These are phyloP conservation scores for Oemleria cerasiformis DNA, from an alignment of 306 rosid species.

Conservation along the genomic window DNA sequence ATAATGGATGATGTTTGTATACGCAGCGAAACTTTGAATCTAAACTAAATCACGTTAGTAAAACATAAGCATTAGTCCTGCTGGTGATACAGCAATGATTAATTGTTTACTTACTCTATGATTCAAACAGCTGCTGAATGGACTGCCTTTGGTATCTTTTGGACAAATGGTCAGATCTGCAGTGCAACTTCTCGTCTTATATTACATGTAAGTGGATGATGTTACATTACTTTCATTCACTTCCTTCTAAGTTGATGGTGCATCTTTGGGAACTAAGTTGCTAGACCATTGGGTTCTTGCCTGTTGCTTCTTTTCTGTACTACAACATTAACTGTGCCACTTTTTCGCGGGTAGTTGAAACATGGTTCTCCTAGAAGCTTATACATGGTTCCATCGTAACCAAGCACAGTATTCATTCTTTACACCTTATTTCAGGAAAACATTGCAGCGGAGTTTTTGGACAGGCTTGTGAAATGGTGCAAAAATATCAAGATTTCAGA, in stretches of 20 bases:
- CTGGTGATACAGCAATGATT: constrained; percentile 9
- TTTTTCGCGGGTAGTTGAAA: not conserved
- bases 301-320: not conserved
- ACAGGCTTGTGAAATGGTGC: constrained; percentile 71
- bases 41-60: constrained; percentile 6
- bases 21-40: constrained; percentile 8
- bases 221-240: not conserved
- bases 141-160: constrained; percentile 86
- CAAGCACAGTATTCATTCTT: not conserved
- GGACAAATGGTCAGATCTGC: constrained; percentile 99
- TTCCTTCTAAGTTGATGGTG: not conserved
- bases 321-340: not conserved
- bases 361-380: not conserved
- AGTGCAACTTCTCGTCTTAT: constrained; percentile 98
- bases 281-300: not conserved
- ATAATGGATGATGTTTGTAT: constrained; percentile 5
- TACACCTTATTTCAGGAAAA: constrained; percentile 60
- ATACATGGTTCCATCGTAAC: not conserved
- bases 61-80: not conserved
- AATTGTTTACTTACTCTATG: constrained; percentile 18
- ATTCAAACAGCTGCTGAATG: constrained; percentile 89
- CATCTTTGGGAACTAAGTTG: not conserved
- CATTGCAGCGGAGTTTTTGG: constrained; percentile 72
- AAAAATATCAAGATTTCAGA: constrained; percentile 87
- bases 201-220: constrained; percentile 64